Evolutionary conservation across 805 yeast genomes (phyloP), one percentile per base, ranked within the genome.

Genomic region (Nakazawaea wyomingensis): DNA sequence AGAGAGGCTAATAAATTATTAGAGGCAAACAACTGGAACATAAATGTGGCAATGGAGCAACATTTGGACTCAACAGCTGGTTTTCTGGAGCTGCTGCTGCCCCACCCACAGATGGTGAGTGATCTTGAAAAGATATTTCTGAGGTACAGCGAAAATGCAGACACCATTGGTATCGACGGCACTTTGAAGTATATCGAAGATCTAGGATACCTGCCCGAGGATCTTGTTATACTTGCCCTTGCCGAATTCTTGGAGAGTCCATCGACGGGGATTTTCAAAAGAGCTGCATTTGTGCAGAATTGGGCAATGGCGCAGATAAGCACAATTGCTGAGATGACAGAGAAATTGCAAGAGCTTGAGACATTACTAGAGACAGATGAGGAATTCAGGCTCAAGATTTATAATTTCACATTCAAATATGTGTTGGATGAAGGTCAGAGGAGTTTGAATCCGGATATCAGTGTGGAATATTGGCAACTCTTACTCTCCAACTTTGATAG

Each of bases 391-490:
- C 71, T 73, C 41, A 58, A 64, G 22, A 72, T 90, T 4, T 90
- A 93, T 63, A 70, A 71, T 27, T 90, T 77, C 61, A 71, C 95
- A 0, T 91, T 84, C 63, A 71, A 66, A 8, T 84, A 82, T 51
- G 69, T 80, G 18, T 62, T 80, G 37, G 91, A 81, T 35, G 68
- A 68, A 4, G 78, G 80, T 11, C 78, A 76, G 48, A 77, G 81
- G 48, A 64, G 71, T 4, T 55, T 90, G 17, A 64, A 72, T 7
- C 59, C 68, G 3, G 90, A 81, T 0, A 70, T 77, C 1, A 91
- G 95, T 0, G 60, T 72, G 1, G 85, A 76, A 16, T 85, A 88
- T 62, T 91, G 97, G 98, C 61, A 65, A 28, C 64, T 91, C 27
- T 68, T 90, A 31, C 69, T 90, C 19, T 55, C 60, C 2, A 36